Evolutionary conservation across 2,329 filamentous ascomycete species (phyloP), one percentile per base, ranked within the genome.

Genomic region (Akanthomyces lecanii): DNA sequence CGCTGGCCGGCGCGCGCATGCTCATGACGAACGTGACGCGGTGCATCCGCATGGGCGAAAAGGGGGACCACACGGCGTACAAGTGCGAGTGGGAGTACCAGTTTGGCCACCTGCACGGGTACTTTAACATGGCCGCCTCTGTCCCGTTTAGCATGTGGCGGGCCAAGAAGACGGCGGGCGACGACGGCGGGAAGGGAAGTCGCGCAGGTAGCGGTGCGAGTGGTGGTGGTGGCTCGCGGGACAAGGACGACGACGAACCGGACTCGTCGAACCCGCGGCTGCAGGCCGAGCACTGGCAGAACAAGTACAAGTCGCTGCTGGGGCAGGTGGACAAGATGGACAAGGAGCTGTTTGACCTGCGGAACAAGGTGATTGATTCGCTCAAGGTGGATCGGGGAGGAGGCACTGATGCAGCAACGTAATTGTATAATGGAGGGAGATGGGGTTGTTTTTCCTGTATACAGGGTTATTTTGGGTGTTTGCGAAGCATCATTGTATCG

Each of bases 281-380:
- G 51, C 70, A 72, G 5, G 75, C 75, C 3, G 76, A 74, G 47
- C 73, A 78, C 55, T 84, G 83, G 83, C 79, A 82, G 70, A 72
- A 72, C 54, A 83, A 78, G 65, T 86, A 87, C 66, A 76, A 75
- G 50, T 81, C 85, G 61, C 77, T 90, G 67, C 81, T 88, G 69
- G 81, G 82, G 48, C 80, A 82, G 65, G 80, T 90, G 68, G 81
- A 80, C 70, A 82, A 84, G 64, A 81, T 82, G 64, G 85, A 89
- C 68, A 80, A 81, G 67, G 79, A 82, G 67, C 72, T 84, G 59
- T 69, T 71, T 60, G 73, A 75, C 47, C 68, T 85, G 62, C 78
- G 76, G 67, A 73, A 71, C 45, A 76, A 71, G 36, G 72, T 85
- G 51, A 69, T 83, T 63, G 73, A 76, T 60, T 70, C 74, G 18